A percentile compares a stretch with the other conserved stretches of the same genome.
phyloP scores from a whole-genome alignment of 768 basidiomycete genomes.

The Trametes meyenii region DNA sequence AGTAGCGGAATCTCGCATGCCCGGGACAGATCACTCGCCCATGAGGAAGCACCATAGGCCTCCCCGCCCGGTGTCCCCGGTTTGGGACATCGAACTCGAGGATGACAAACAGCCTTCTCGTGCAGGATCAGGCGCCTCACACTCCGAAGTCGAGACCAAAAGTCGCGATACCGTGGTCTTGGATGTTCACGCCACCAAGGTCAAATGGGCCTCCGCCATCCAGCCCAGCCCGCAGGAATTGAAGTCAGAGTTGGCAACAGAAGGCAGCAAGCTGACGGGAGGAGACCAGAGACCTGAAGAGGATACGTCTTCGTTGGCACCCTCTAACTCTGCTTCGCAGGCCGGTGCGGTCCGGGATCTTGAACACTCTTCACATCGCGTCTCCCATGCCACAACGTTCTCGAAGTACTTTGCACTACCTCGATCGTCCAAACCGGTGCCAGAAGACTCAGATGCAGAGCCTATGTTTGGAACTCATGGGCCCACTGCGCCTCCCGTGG shows the following conservation, averaged over 20 bases:
- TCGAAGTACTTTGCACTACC: slow-evolving; percentile 15
- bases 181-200: slow-evolving; percentile 37
- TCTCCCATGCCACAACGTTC: slow-evolving; percentile 14
- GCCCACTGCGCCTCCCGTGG: too few species aligned
- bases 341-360: slow-evolving; percentile 15
- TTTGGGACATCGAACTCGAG: slow-evolving; percentile 61
- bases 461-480: too few species aligned
- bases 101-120: slow-evolving; percentile 20
- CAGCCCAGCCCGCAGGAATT: not conserved
- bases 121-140: slow-evolving; percentile 18
- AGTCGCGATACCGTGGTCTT: slow-evolving; percentile 37
- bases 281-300: not conserved
- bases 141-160: slow-evolving; percentile 14
- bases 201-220: slow-evolving; percentile 24
- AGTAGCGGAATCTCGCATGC: not conserved
- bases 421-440: not conserved
- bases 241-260: not conserved
- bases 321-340: slow-evolving; percentile 64
- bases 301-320: slow-evolving; percentile 37
- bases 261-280: not conserved
- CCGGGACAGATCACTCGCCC: not conserved
- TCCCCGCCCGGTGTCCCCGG: slow-evolving; percentile 39
- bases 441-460: not conserved
- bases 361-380: not conserved
- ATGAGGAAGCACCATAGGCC: not conserved